These are phyloP conservation scores for Xanthoceras sorbifolium DNA, from an alignment of 345 rosid genomes.

Conservation along the genomic window DNA sequence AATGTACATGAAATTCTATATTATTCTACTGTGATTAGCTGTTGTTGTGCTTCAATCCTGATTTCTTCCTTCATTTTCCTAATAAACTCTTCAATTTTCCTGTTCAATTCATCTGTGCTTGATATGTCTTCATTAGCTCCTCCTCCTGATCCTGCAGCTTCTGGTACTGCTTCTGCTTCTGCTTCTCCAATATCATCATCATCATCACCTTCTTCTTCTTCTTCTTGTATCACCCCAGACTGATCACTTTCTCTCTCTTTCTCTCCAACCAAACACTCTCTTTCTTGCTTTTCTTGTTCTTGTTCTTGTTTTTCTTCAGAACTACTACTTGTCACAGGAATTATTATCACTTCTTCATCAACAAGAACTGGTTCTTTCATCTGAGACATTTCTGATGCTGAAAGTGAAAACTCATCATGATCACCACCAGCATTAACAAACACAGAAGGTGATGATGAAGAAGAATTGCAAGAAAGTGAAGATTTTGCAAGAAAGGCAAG, in stretches of 20 bases:
- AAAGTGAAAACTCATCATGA: not conserved
- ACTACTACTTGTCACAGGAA: not conserved
- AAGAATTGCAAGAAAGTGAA: slow-evolving; percentile 12
- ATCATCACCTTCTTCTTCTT: too few species aligned
- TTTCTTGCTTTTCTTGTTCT: slow-evolving; percentile 14
- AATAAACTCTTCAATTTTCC: slow-evolving; percentile 58
- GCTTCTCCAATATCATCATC: slow-evolving; percentile 1
- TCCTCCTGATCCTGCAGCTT: too few species aligned
- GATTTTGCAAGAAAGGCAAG: slow-evolving; percentile 48
- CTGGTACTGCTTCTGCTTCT: not conserved
- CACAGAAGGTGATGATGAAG: slow-evolving; percentile 11
- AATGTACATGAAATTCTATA: not conserved
- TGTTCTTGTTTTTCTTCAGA: slow-evolving; percentile 14
- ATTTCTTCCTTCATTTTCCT: slow-evolving; percentile 70
- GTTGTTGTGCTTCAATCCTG: slow-evolving; percentile 50
- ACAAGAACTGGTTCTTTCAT: not conserved
- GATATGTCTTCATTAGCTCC: slow-evolving; percentile 26
- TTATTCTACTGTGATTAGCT: slow-evolving; percentile 37
- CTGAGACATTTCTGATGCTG: not conserved
- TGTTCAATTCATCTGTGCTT: slow-evolving; percentile 52
- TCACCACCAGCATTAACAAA: not conserved
- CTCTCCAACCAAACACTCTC: not conserved
- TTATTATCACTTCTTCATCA: not conserved
- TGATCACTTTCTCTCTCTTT: slow-evolving; percentile 9
- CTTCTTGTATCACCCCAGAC: slow-evolving; percentile 4